phyloP scores from a whole-genome alignment of 192 early-diverging fungal species.

The Backusella luteola region DNA sequence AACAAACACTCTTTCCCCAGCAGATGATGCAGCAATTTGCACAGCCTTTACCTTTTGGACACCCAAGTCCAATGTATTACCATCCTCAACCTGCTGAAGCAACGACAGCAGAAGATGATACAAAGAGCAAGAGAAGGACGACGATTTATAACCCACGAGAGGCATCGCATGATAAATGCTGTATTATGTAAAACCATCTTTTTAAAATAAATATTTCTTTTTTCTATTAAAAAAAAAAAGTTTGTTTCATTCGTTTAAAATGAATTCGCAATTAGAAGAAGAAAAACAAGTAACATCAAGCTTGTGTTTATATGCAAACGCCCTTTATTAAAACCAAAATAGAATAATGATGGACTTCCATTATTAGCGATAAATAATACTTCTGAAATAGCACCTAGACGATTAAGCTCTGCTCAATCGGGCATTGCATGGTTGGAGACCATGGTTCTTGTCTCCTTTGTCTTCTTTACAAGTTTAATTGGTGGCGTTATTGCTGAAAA shows the following conservation, averaged over 20 bases:
- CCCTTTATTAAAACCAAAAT: not conserved
- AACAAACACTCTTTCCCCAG: not conserved
- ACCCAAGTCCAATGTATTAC: not conserved
- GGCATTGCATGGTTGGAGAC: not conserved
- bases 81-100: not conserved
- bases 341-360: not conserved
- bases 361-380: not conserved
- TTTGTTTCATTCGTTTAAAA: not conserved
- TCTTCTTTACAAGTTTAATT: not conserved
- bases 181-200: not conserved
- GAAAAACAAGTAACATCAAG: not conserved
- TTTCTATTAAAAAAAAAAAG: not conserved
- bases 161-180: slow-evolving; percentile 4
- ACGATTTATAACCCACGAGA: not conserved
- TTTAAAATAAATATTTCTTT: too few species aligned
- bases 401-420: not conserved
- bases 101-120: not conserved
- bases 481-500: not conserved
- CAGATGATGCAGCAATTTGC: not conserved
- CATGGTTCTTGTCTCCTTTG: not conserved
- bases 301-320: not conserved
- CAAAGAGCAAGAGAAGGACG: not conserved
- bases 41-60: not conserved
- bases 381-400: not conserved
- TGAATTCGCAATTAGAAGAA: not conserved